Base-by-base conservation (phyloP, 2,329 filamentous ascomycete genomes). In the Kalaharituber pfeilii region DNA sequence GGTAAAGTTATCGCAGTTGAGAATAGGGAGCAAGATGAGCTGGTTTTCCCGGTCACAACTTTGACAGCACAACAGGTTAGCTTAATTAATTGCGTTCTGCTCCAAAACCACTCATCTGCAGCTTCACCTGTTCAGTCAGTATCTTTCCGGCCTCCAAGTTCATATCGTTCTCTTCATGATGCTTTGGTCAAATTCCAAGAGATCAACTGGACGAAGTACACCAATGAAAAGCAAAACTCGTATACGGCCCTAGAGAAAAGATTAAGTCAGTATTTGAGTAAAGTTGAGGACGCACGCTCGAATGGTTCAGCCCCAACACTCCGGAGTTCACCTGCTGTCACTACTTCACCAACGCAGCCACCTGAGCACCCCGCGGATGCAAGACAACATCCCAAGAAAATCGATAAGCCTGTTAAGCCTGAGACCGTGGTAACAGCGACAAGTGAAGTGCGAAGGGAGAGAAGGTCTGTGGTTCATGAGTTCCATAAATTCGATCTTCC, bases 21-120 rank as follows among this genome's bases (percentile, higher is more conserved):
- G 39, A 62, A 58, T 53, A 56, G 60, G 28, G 60, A 57, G 53
- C 54, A 59, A 8, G 62, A 62, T 53, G 62, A 64, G 29, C 53
- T 64, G 36, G 59, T 58, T 26, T 64, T 64, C 30, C 60, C 57
- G 33, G 61, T 64, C 25, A 59, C 61, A 25, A 60, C 56, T 5
- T 44, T 64, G 49, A 57, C 59, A n/a, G 59, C 62, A 18, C 57
- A 60, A 36, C 62, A 64, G 28, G 62, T 62, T 22, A 54, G 56
- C 13, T 53, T 64, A 36, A 62, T 64, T 44, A 64, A 64, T 53
- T 63, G 60, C 52, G 60, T 64, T 24, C 58, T 64, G 27, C 60
- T 64, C 15, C 62, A 63, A 29, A 64, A 64, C 50, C 62, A 64
- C 52, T 57, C 62, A 51, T 56, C 58, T 30, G 59, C 60, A 29